Evolutionary conservation across 148 eudicot species (phyloP).

Genomic region (Rhododendron ovatum): DNA sequence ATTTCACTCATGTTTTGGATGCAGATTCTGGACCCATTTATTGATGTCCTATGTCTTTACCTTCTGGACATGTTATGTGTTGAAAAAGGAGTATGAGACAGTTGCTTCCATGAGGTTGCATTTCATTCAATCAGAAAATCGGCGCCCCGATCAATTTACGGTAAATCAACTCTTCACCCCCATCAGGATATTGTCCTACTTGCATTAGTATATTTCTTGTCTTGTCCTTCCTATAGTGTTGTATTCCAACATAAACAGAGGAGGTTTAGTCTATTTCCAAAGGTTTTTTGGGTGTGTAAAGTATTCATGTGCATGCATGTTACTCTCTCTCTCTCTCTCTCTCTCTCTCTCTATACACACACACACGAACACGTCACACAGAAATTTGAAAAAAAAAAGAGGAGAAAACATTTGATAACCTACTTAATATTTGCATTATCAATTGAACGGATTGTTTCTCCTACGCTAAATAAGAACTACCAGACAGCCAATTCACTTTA

Average conservation of each 20-base stretch:
- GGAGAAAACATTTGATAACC: background rate
- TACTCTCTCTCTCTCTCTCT: background rate
- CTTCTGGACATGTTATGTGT: constrained; percentile 62
- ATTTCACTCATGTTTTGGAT: background rate
- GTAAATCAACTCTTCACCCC: constrained; percentile 25
- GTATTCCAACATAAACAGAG: background rate
- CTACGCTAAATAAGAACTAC: background rate
- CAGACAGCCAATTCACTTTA: background rate
- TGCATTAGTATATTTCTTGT: background rate
- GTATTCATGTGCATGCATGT: background rate
- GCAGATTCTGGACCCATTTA: constrained; percentile 70
- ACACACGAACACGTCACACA: background rate
- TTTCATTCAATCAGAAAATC: constrained; percentile 57
- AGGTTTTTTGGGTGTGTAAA: background rate
- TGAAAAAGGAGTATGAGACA: constrained; percentile 56
- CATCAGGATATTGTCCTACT: background rate
- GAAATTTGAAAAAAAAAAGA: no score
- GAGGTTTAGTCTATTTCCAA: background rate
- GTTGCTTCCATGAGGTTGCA: constrained; percentile 59
- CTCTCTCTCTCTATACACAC: no score
- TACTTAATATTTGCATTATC: background rate
- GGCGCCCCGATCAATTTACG: constrained; percentile 67
- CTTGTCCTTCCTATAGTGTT: background rate
- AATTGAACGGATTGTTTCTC: background rate
- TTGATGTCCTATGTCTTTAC: constrained; percentile 58